These are phyloP conservation scores for Rickenella mellea DNA, from an alignment of 768 basidiomycete genomes.

Conservation along the genomic window DNA sequence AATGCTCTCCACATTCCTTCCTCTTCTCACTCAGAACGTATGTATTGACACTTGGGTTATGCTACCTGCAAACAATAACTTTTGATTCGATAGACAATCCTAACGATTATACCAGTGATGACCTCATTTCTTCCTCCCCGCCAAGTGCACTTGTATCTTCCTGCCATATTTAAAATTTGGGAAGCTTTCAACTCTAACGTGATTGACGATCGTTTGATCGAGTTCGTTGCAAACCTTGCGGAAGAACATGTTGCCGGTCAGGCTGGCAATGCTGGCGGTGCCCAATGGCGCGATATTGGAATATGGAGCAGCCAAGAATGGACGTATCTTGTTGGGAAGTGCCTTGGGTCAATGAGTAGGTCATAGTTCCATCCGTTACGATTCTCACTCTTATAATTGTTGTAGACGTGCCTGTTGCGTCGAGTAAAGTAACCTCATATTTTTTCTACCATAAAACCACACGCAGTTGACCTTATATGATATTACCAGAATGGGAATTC, in stretches of 20 bases:
- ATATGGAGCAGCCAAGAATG: constrained; percentile 85
- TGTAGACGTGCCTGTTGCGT: constrained; percentile 64
- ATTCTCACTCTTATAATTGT: constrained; percentile 1
- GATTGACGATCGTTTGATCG: constrained; percentile 67
- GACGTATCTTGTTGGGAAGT: constrained; percentile 74
- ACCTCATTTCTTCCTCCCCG: constrained; percentile 70
- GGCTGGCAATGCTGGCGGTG: constrained; percentile 42
- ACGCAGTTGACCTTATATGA: not conserved
- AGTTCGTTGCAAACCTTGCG: constrained; percentile 58
- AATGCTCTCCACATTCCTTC: constrained; percentile 67
- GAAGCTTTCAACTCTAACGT: constrained; percentile 68
- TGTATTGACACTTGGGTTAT: constrained; percentile 15
- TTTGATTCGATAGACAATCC: constrained; percentile 36
- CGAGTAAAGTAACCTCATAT: constrained; percentile 39
- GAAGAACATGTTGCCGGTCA: constrained; percentile 62
- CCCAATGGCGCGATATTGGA: constrained; percentile 74
- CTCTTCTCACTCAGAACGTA: constrained; percentile 63
- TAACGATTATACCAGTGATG: constrained; percentile 67
- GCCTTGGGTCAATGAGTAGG: constrained; percentile 71
- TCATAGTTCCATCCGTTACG: constrained; percentile 4
- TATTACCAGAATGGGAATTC: constrained; percentile 44
- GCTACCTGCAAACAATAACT: constrained; percentile 2
- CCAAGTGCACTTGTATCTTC: constrained; percentile 58
- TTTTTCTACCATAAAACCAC: not conserved
- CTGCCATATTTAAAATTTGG: constrained; percentile 66